Conservation (phyloP, 768 basidiomycete genomes). For the Phylloporus arenicola region DNA sequence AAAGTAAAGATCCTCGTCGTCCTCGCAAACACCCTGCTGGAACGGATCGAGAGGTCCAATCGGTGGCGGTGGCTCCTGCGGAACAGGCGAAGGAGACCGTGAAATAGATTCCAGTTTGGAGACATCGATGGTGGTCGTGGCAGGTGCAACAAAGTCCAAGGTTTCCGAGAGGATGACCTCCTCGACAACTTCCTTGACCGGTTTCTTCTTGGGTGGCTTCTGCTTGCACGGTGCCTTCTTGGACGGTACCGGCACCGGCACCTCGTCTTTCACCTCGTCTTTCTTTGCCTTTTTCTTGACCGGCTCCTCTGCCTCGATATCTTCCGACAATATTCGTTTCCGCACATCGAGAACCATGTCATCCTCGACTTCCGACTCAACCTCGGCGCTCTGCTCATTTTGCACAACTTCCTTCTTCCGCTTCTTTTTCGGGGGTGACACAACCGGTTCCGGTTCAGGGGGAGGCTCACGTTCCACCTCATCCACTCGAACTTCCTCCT, state of each 20-base stretch:
- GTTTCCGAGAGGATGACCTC: conserved; percentile 48
- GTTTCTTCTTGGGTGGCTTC: conserved; percentile 33
- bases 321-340: conserved; percentile 45
- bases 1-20: conserved; percentile 89
- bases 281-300: conserved; percentile 26
- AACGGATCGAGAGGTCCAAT: conserved; percentile 49
- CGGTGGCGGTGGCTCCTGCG: conserved; percentile 37
- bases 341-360: conserved; percentile 30
- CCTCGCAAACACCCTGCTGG: conserved; percentile 58
- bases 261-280: conserved; percentile 33
- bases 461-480: conserved; percentile 28
- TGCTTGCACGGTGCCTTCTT: conserved; percentile 28
- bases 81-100: conserved; percentile 49
- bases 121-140: conserved; percentile 47
- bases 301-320: conserved; percentile 31
- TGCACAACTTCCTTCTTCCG: conserved; percentile 43
- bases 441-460: conserved; percentile 31
- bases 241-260: conserved; percentile 23
- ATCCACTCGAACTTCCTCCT: conserved; percentile 24
- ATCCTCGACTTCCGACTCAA: conserved; percentile 62
- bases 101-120: conserved; percentile 40
- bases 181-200: conserved; percentile 38
- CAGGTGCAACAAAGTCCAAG: conserved; percentile 44
- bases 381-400: conserved; percentile 37
- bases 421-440: conserved; percentile 53